Conservation (phyloP, 1,139 yeast species). For the Saccharomyces pastorianus region DNA sequence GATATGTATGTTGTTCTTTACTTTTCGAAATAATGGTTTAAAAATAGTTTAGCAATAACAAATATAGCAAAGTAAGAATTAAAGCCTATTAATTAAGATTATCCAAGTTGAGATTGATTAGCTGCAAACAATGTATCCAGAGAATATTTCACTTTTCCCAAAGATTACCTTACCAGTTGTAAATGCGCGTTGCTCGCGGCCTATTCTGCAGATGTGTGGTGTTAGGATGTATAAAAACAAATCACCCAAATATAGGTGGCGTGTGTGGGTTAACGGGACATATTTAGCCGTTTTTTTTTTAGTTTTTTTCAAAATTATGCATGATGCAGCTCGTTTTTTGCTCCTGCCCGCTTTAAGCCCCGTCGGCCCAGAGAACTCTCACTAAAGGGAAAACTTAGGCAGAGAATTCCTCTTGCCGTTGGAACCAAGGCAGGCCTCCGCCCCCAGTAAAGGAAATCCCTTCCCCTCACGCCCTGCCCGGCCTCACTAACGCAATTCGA, state of each 20-base stretch:
- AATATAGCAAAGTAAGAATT: not conserved
- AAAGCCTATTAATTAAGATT: not conserved
- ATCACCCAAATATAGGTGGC: too few relatives aligned
- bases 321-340: too few relatives aligned
- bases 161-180: not conserved
- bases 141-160: not conserved
- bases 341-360: too few relatives aligned
- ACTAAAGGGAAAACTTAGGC: not conserved
- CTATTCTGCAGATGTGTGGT: not conserved
- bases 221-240: not conserved
- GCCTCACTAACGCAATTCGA: not conserved
- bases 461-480: too few relatives aligned
- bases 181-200: not conserved
- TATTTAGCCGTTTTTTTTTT: too few relatives aligned
- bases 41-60: not conserved
- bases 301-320: too few relatives aligned
- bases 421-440: too few relatives aligned
- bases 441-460: not conserved
- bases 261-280: too few relatives aligned
- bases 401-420: too few relatives aligned
- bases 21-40: not conserved
- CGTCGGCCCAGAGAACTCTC: too few relatives aligned
- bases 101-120: not conserved
- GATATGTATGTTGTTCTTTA: not conserved
- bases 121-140: not conserved